phyloP scores from a whole-genome alignment of 106 monocot species.

The Chionographis japonica region DNA sequence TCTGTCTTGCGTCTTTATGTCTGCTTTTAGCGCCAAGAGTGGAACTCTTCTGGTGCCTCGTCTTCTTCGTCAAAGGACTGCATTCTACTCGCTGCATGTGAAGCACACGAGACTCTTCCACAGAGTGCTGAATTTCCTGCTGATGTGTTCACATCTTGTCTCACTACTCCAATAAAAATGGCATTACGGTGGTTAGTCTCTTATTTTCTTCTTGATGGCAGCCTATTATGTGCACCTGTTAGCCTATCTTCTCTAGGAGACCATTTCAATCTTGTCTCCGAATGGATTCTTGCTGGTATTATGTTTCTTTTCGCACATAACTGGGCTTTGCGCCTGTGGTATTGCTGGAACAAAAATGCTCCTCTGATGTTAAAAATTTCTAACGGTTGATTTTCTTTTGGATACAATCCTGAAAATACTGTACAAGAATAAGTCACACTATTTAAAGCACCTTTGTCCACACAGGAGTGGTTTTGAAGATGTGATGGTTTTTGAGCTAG shows the following conservation, averaged over 20 bases:
- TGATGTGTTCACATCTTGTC: conserved; percentile 94
- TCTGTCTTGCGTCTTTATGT: conserved; percentile 8
- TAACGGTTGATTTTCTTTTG: too few species aligned
- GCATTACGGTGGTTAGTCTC: conserved; percentile 75
- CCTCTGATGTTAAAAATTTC: too few species aligned
- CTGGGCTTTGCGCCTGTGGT: too few species aligned
- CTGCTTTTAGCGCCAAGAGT: conserved; percentile 40
- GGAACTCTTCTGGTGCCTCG: conserved; percentile 45
- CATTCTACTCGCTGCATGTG: conserved; percentile 94
- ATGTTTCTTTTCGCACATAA: too few species aligned
- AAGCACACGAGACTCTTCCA: conserved; percentile 87
- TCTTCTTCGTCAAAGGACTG: conserved; percentile 64
- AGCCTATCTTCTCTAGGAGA: not conserved
- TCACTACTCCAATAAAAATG: conserved; percentile 97
- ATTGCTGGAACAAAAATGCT: too few species aligned
- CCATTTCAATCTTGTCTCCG: too few species aligned
- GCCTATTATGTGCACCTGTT: not conserved
- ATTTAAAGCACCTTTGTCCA: too few species aligned
- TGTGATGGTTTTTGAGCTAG: too few species aligned
- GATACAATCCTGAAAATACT: too few species aligned
- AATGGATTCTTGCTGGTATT: too few species aligned
- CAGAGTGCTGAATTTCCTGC: conserved; percentile 95
- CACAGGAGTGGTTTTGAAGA: too few species aligned
- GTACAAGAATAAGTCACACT: too few species aligned
- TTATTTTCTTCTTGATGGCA: not conserved